Conservation (phyloP, 164 flowering plant genomes). For the Dillenia turbinata region DNA sequence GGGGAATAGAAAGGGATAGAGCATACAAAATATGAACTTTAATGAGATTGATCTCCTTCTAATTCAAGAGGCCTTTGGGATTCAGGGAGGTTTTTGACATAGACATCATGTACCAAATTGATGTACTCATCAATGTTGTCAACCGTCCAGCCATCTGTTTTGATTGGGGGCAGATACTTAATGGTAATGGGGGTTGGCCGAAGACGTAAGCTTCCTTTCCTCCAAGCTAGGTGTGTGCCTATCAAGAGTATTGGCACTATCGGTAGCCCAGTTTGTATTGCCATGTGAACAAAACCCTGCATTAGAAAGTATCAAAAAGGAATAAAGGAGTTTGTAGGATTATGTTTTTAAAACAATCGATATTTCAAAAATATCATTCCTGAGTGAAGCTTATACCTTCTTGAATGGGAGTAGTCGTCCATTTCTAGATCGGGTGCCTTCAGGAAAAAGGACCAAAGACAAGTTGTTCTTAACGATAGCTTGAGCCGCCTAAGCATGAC, state of each 20-base stretch:
- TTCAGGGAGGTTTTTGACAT: constrained; percentile 38
- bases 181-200: constrained; percentile 48
- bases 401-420: constrained; percentile 56
- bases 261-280: constrained; percentile 43
- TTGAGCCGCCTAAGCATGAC: constrained; percentile 30
- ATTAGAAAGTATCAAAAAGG: not conserved
- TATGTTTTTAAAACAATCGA: not conserved
- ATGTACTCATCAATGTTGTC: constrained; percentile 40
- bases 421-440: constrained; percentile 54
- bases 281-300: constrained; percentile 59
- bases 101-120: constrained; percentile 32
- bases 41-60: not conserved
- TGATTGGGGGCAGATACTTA: constrained; percentile 48
- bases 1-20: too few relatives aligned
- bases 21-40: too few relatives aligned
- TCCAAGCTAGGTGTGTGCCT: constrained; percentile 55
- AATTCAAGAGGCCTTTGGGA: constrained; percentile 34
- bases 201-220: constrained; percentile 44
- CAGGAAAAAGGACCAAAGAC: constrained; percentile 51
- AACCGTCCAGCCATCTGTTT: constrained; percentile 36
- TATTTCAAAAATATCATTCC: not conserved
- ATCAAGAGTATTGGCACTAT: constrained; percentile 51
- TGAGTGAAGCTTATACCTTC: too few relatives aligned
- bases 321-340: too few relatives aligned
- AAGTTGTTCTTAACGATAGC: constrained; percentile 36